Base-by-base conservation (phyloP, 1,284 basidiomycete genomes). In the Uromyces viciae-fabae region DNA sequence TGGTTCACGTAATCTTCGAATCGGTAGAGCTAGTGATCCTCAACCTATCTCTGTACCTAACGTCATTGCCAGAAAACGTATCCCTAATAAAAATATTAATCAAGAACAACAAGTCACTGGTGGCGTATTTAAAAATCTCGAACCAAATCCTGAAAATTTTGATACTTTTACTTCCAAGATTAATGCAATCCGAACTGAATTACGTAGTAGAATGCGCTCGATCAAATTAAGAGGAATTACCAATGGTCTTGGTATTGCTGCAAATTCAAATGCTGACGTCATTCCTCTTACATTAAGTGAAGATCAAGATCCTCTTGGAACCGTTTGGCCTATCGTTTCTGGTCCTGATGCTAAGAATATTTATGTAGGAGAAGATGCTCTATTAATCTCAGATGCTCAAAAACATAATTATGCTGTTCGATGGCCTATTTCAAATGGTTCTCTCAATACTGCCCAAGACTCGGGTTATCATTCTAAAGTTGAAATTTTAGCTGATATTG, bases 11-110 rank as follows among this genome's bases (percentile, higher is more conserved):
- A 92, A 88, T 84, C 87, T 98, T 46, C 91, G 94, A 38, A 91
- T 99, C 68, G 97, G 97, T 36, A 90, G 91, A 84, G 94, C 95
- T 0, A 93, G 91, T n/a, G 95, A 98, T 84, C 90, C 93, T 38
- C 91, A 89, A 46, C 95, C 94, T 14, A 85, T 91, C 33, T 86
- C 89, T 11, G 87, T 96, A 25, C 92, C 93, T 1, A 91, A 90
- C 85, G 92, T 94, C 36, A 90, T 96, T 82, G 94, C 94, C 2
- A 85, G 88, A 40, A 81, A 81, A 62, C 69, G 72, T 5, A 73
- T 79, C 0, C 42, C 73, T 11, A 28, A 40, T 40, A 56, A 46
- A 15, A 38, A 25, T 9, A n/a, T n/a, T n/a, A n/a, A n/a, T n/a
- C n/a, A n/a, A n/a, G n/a, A n/a, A n/a, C 38, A 54, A 25, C 60